These are phyloP conservation scores for Gracilaria gracilis DNA, from an alignment of 23 red algal species.

Conservation along the genomic window DNA sequence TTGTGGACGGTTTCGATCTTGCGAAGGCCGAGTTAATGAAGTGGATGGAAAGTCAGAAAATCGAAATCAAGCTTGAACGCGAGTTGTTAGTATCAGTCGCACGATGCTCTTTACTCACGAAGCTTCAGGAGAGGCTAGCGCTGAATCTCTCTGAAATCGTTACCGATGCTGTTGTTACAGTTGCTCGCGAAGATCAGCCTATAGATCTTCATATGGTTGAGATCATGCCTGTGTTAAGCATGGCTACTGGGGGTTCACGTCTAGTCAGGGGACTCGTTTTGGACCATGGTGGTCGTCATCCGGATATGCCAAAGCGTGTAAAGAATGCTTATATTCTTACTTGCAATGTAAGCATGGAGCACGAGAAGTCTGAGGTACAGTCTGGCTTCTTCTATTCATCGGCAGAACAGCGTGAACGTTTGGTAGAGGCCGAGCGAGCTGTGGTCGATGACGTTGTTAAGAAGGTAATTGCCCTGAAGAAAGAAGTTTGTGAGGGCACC, in stretches of 20 bases:
- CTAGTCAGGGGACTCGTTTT: conserved; percentile 92
- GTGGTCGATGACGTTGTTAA: conserved; percentile 79
- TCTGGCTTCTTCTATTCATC: conserved; percentile 95
- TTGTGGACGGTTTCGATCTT: conserved; percentile 95
- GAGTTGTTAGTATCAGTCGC: conserved; percentile 86
- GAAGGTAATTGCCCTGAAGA: conserved; percentile 96
- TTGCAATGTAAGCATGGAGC: conserved; percentile 97
- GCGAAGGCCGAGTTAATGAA: conserved; percentile 80
- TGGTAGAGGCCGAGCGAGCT: conserved; percentile 91
- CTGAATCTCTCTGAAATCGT: conserved; percentile 83
- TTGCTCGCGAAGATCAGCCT: conserved; percentile 78
- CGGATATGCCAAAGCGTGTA: conserved; percentile 98
- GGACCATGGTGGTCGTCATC: conserved; percentile 97
- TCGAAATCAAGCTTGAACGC: conserved; percentile 72
- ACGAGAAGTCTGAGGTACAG: conserved; percentile 95
- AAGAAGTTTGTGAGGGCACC: conserved; percentile 86
- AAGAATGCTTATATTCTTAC: conserved; percentile 96
- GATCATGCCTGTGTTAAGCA: conserved; percentile 89
- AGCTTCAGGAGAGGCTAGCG: conserved; percentile 76
- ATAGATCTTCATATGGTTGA: conserved; percentile 99
- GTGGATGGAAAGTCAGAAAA: conserved; percentile 87
- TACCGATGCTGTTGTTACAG: conserved; percentile 91
- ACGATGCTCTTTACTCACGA: conserved; percentile 88
- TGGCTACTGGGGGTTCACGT: conserved; percentile 75
- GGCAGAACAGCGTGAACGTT: conserved; percentile 87